phyloP scores from a whole-genome alignment of 2,329 filamentous ascomycete genomes.

The Neofusicoccum kwambonambiense region DNA sequence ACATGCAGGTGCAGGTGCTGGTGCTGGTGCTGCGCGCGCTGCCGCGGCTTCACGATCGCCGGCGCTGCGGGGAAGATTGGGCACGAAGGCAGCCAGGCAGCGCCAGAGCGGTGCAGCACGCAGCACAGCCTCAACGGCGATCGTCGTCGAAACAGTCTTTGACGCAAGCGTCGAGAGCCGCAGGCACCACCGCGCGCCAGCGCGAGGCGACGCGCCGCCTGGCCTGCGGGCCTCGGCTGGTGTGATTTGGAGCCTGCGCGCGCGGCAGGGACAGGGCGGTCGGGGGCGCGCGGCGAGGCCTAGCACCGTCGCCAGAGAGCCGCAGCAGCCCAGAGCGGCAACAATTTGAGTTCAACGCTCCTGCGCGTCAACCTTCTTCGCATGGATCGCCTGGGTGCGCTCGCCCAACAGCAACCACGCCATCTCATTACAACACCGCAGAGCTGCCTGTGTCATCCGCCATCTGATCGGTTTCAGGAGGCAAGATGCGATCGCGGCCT shows the following conservation, averaged over 20 bases:
- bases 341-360: conserved; percentile 9
- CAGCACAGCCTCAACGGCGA: conserved; percentile 10
- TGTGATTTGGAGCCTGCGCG: not conserved
- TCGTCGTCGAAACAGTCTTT: conserved; percentile 11
- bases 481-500: conserved; percentile 8
- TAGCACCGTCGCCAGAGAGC: not conserved
- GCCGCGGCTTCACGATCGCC: not conserved
- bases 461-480: conserved; percentile 15
- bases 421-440: conserved; percentile 11
- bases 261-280: not conserved
- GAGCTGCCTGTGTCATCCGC: not conserved
- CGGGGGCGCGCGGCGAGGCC: not conserved
- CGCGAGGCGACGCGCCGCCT: not conserved
- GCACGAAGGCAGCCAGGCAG: not conserved
- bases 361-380: conserved; percentile 13
- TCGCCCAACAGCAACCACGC: conserved; percentile 2
- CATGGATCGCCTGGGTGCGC: conserved; percentile 9
- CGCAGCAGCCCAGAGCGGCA: not conserved
- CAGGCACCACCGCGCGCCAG: not conserved
- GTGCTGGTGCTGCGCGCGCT: no score
- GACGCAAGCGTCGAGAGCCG: conserved; percentile 1
- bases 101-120: no score
- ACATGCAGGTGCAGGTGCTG: not conserved
- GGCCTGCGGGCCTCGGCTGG: conserved; percentile 1
- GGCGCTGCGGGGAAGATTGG: not conserved